phyloP scores from a whole-genome alignment of 768 basidiomycete species.

The Lactarius quietus region DNA sequence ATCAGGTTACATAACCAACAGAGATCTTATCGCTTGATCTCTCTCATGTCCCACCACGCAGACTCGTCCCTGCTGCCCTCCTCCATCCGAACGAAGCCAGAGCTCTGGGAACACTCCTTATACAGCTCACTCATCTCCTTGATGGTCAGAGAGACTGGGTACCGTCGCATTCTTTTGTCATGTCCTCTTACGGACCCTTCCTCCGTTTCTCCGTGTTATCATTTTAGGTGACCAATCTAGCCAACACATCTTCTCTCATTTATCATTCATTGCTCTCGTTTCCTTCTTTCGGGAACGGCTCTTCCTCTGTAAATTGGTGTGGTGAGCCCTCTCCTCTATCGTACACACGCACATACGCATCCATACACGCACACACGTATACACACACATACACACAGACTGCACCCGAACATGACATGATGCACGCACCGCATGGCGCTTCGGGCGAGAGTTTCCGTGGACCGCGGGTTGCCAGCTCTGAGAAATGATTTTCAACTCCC shows the following conservation, averaged over 20 bases:
- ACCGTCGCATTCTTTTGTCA: constrained; percentile 12
- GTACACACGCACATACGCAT: background rate
- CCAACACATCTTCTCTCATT: constrained; percentile 79
- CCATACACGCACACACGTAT: background rate
- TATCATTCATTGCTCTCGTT: constrained; percentile 76
- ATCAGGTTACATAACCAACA: constrained; percentile 21
- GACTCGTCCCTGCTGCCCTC: constrained; percentile 71
- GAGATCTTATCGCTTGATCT: constrained; percentile 22
- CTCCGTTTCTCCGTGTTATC: constrained; percentile 1
- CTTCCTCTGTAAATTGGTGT: constrained; percentile 86
- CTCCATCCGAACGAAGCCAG: constrained; percentile 63
- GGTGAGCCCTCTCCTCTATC: constrained; percentile 51
- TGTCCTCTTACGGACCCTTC: constrained; percentile 9
- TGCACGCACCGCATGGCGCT: background rate
- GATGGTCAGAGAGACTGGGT: constrained; percentile 79
- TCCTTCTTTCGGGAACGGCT: constrained; percentile 56
- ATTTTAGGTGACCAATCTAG: constrained; percentile 74
- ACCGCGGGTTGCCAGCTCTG: constrained; percentile 24
- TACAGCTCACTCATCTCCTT: constrained; percentile 59
- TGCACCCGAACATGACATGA: background rate
- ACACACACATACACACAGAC: background rate
- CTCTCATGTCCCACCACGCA: constrained; percentile 72
- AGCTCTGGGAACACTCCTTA: constrained; percentile 77
- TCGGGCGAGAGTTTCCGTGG: constrained; percentile 8
- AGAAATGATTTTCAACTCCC: constrained; percentile 31